A percentile compares a stretch with the other conserved stretches of the same genome.
These are phyloP conservation scores for Pestalotiopsis sp. DNA, from an alignment of 2,329 filamentous ascomycete genomes.

Conservation along the genomic window DNA sequence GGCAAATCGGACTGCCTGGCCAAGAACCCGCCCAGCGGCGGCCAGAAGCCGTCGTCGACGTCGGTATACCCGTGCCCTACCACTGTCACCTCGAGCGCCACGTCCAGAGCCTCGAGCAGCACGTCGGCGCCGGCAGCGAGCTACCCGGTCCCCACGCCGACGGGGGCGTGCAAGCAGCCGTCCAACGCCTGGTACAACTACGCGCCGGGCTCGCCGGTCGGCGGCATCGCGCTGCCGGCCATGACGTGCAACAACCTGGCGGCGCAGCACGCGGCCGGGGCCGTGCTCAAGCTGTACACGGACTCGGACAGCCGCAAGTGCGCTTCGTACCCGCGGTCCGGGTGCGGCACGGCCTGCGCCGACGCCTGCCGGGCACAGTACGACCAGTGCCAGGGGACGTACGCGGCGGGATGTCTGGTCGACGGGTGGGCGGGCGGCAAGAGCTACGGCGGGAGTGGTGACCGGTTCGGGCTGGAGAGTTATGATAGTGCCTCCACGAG, in stretches of 20 bases:
- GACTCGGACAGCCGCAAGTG: constrained; percentile 42
- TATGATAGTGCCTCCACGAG: constrained; percentile 35
- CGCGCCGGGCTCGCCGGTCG: constrained; percentile 60
- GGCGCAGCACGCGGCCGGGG: constrained; percentile 36
- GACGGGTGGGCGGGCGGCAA: constrained; percentile 22
- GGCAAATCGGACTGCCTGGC: constrained; percentile 43
- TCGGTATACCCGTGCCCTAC: constrained; percentile 34
- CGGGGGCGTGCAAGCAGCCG: constrained; percentile 55
- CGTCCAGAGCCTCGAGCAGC: constrained; percentile 25
- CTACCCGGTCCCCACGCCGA: constrained; percentile 45
- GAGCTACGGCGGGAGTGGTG: constrained; percentile 20
- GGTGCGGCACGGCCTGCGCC: constrained; percentile 42
- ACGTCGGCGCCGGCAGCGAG: constrained; percentile 32
- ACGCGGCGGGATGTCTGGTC: constrained; percentile 48
- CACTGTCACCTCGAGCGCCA: constrained; percentile 5
- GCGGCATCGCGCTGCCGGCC: constrained; percentile 50
- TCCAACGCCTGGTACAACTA: constrained; percentile 62
- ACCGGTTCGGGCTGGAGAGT: constrained; percentile 22
- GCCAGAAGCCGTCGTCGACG: constrained; percentile 30
- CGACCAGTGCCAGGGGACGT: constrained; percentile 46
- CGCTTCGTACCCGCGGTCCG: constrained; percentile 40
- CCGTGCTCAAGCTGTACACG: constrained; percentile 55
- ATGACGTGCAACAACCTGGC: constrained; percentile 55
- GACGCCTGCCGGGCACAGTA: constrained; percentile 56
- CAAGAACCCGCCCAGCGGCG: constrained; percentile 39